These are phyloP conservation scores for Phytophthora citricola DNA, from an alignment of 352 stramenopile genomes.

Conservation along the genomic window DNA sequence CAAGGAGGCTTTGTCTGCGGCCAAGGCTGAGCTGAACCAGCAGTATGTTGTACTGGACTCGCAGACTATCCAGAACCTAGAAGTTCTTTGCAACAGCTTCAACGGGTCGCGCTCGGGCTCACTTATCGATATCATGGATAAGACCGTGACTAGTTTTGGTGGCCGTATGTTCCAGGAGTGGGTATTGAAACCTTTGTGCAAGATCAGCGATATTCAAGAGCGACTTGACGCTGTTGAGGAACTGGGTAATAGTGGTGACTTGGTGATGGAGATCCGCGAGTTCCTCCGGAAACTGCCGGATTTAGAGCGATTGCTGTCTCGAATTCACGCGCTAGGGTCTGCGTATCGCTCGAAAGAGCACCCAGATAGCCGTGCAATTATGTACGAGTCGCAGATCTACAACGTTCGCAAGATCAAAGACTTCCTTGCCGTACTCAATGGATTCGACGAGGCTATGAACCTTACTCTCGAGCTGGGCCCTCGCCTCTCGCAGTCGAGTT, in stretches of 20 bases:
- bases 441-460: slow-evolving; percentile 84
- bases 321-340: slow-evolving; percentile 96
- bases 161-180: slow-evolving; percentile 96
- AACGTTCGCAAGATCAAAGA: slow-evolving; percentile 98
- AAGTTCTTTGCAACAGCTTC: slow-evolving; percentile 93
- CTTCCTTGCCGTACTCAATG: slow-evolving; percentile 91
- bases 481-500: slow-evolving; percentile 63
- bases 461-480: slow-evolving; percentile 87
- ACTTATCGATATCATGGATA: slow-evolving; percentile 92
- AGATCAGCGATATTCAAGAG: slow-evolving; percentile 94
- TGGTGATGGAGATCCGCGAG: slow-evolving; percentile 83
- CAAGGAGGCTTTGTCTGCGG: slow-evolving; percentile 25
- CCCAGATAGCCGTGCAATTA: slow-evolving; percentile 96
- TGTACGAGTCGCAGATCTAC: slow-evolving; percentile 98
- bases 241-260: slow-evolving; percentile 76
- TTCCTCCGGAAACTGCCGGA: slow-evolving; percentile 94
- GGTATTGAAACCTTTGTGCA: slow-evolving; percentile 97
- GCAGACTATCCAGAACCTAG: slow-evolving; percentile 97
- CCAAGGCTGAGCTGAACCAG: slow-evolving; percentile 69
- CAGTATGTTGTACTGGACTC: slow-evolving; percentile 96
- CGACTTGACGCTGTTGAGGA: slow-evolving; percentile 97
- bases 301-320: slow-evolving; percentile 96
- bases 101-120: slow-evolving; percentile 91
- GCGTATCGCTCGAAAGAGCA: slow-evolving; percentile 87
- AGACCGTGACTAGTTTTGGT: slow-evolving; percentile 95